Evolutionary conservation across 345 rosid genomes (phyloP).

Genomic region (Eucalyptus erythrocorys): DNA sequence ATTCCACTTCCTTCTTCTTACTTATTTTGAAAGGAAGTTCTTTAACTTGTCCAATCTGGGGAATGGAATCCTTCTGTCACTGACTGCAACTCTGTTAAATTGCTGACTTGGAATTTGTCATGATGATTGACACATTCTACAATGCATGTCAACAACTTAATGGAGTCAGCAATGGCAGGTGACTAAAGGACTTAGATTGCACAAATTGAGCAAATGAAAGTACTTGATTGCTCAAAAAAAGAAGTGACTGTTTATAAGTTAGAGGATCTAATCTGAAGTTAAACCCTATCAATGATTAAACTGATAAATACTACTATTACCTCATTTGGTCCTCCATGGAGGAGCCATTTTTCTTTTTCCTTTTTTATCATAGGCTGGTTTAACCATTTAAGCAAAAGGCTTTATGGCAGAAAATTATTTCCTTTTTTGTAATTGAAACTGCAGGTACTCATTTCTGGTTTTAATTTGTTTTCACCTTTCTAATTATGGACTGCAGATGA

Average conservation of each 20-base stretch:
- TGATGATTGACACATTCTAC: neutral
- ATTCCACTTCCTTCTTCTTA: neutral
- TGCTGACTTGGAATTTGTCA: neutral
- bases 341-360: neutral
- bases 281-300: neutral
- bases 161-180: neutral
- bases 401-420: neutral
- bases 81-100: neutral
- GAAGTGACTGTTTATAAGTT: neutral
- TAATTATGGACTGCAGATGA: constrained; percentile 37
- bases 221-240: neutral
- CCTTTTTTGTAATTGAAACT: neutral
- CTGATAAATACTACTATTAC: neutral
- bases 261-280: neutral
- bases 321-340: neutral
- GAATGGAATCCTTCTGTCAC: neutral
- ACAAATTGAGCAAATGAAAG: neutral
- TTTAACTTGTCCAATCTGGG: neutral
- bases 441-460: neutral
- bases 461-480: neutral
- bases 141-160: neutral
- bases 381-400: neutral
- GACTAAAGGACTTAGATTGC: neutral
- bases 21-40: neutral
- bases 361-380: neutral